Evolutionary conservation across 78 protist genomes (phyloP).

Genomic region (Monocercomonoides exilis): DNA sequence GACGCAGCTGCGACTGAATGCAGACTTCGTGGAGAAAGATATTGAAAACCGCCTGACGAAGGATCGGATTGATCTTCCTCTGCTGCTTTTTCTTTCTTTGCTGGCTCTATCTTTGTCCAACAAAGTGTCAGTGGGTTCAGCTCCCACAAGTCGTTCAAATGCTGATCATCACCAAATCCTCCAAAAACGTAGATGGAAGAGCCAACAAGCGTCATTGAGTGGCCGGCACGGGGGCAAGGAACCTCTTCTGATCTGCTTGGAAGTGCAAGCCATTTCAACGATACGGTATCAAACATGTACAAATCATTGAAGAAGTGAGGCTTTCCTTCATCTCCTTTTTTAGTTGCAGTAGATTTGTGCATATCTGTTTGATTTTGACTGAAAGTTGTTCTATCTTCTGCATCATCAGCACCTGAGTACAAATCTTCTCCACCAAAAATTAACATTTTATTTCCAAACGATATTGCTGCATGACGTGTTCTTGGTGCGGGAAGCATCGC

Average conservation of each 20-base stretch:
- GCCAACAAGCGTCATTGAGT: not conserved
- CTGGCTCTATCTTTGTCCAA: not conserved
- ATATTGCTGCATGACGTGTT: not conserved
- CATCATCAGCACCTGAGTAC: not conserved
- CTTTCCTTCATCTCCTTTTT: too few species aligned
- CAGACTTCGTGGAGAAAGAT: too few species aligned
- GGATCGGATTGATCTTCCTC: not conserved
- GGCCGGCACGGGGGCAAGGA: not conserved
- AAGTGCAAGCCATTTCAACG: not conserved
- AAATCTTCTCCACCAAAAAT: not conserved
- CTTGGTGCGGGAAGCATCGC: not conserved
- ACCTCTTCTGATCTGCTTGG: not conserved
- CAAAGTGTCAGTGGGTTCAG: not conserved
- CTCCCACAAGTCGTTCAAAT: not conserved
- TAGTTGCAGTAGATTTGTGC: not conserved
- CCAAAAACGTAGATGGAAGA: not conserved
- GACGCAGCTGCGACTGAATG: not conserved
- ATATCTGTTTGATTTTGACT: too few species aligned
- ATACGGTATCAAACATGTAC: not conserved
- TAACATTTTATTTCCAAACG: not conserved
- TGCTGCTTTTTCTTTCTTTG: not conserved
- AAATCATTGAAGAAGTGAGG: not conserved
- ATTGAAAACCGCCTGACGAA: not conserved
- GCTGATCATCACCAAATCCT: not conserved
- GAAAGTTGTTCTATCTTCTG: too few species aligned